phyloP scores from a whole-genome alignment of 768 basidiomycete genomes.

The Peribolospora baueri region DNA sequence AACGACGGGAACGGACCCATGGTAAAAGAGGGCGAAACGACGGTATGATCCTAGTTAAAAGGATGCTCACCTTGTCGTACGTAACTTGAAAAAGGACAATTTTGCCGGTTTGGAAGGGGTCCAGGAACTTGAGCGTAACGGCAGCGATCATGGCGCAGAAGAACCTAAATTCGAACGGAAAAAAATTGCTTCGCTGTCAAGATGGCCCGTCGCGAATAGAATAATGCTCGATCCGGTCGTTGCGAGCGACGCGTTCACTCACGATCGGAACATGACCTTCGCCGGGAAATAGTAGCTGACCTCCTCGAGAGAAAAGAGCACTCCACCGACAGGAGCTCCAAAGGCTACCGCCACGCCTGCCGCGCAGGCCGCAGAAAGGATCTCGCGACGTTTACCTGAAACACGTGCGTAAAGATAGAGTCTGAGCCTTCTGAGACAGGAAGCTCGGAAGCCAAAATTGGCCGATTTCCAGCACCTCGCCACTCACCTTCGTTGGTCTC shows the following conservation, averaged over 20 bases:
- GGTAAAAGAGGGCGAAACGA: neutral
- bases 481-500: slow-evolving; percentile 73
- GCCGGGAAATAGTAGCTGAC: slow-evolving; percentile 83
- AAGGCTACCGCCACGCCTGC: slow-evolving; percentile 95
- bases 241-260: slow-evolving; percentile 4
- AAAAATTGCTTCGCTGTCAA: neutral
- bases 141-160: slow-evolving; percentile 71
- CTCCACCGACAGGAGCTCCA: slow-evolving; percentile 81
- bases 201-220: neutral
- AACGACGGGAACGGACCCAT: neutral
- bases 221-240: neutral
- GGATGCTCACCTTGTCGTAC: slow-evolving; percentile 41
- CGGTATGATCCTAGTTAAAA: neutral
- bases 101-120: slow-evolving; percentile 89
- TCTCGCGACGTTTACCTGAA: slow-evolving; percentile 70
- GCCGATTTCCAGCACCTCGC: too few species aligned
- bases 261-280: slow-evolving; percentile 94
- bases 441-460: neutral
- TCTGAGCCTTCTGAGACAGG: neutral
- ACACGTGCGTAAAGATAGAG: too few species aligned
- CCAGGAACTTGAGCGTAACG: slow-evolving; percentile 49
- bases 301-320: slow-evolving; percentile 78
- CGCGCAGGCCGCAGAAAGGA: slow-evolving; percentile 83
- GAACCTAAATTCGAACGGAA: slow-evolving; percentile 31
- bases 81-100: slow-evolving; percentile 77